These are phyloP conservation scores for Claviceps pusilla DNA, from an alignment of 2,329 filamentous ascomycete genomes.

Conservation along the genomic window DNA sequence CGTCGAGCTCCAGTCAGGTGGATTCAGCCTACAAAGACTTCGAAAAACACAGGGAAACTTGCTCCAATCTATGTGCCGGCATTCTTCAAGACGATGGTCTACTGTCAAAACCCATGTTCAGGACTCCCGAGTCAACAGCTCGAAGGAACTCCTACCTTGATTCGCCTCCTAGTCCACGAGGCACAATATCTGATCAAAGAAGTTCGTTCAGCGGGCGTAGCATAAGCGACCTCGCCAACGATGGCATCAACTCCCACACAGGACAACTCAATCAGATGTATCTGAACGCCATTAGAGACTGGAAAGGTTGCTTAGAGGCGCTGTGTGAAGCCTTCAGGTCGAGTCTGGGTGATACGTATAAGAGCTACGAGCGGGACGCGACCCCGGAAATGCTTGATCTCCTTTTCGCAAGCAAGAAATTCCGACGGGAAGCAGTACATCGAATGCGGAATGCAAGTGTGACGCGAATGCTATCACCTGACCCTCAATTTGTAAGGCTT, in stretches of 20 bases:
- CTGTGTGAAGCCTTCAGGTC: conserved; percentile 26
- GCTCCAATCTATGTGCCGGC: conserved; percentile 24
- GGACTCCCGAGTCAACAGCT: conserved; percentile 10
- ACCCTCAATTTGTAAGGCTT: conserved; percentile 26
- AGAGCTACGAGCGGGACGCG: conserved; percentile 28
- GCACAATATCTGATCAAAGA: conserved; percentile 18
- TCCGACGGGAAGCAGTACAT: conserved; percentile 27
- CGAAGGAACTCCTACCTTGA: conserved; percentile 18
- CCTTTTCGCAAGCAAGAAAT: conserved; percentile 26
- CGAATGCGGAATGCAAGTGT: conserved; percentile 32
- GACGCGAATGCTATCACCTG: conserved; percentile 26
- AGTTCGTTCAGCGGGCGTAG: conserved; percentile 24
- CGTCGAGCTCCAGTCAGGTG: conserved; percentile 21
- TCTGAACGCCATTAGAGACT: conserved; percentile 27
- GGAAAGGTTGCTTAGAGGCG: conserved; percentile 27
- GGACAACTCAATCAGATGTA: conserved; percentile 17
- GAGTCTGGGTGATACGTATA: conserved; percentile 30
- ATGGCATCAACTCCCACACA: conserved; percentile 9
- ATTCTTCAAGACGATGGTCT: conserved; percentile 27
- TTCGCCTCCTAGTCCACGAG: conserved; percentile 15
- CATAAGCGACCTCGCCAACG: conserved; percentile 18
- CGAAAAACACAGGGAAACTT: conserved; percentile 24
- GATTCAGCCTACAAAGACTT: conserved; percentile 32
- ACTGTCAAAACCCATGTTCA: conserved; percentile 10
- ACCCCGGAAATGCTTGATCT: conserved; percentile 27